These are phyloP conservation scores for Leptosphaerulina australis DNA, from an alignment of 2,329 filamentous ascomycete genomes.

Conservation along the genomic window DNA sequence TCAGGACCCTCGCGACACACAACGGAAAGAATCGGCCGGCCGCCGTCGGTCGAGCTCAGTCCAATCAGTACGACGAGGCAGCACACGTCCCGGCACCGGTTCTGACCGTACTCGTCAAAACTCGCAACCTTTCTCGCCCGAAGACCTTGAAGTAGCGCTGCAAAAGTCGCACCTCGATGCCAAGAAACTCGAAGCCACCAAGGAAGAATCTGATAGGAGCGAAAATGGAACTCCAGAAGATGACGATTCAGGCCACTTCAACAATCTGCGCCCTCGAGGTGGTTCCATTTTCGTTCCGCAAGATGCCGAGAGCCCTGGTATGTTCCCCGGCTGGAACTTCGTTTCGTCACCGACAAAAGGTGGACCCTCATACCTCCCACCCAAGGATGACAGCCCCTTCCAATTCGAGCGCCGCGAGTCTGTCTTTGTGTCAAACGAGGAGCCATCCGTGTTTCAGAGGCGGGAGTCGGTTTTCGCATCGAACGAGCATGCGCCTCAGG, in stretches of 20 bases:
- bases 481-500: slow-evolving; percentile 18
- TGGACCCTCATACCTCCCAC: slow-evolving; percentile 26
- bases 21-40: slow-evolving; percentile 33
- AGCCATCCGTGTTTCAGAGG: slow-evolving; percentile 2
- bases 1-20: slow-evolving; percentile 39
- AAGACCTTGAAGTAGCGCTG: slow-evolving; percentile 54
- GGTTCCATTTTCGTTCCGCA: slow-evolving; percentile 37
- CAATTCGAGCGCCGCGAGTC: slow-evolving; percentile 25
- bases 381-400: slow-evolving; percentile 17
- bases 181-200: slow-evolving; percentile 32
- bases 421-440: slow-evolving; percentile 1
- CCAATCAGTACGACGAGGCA: slow-evolving; percentile 24
- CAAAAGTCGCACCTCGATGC: slow-evolving; percentile 48
- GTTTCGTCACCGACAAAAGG: slow-evolving; percentile 13
- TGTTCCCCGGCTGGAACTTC: slow-evolving; percentile 18
- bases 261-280: slow-evolving; percentile 29
- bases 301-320: slow-evolving; percentile 29
- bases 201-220: slow-evolving; percentile 39
- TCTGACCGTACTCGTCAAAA: slow-evolving; percentile 37
- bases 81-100: slow-evolving; percentile 34
- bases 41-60: slow-evolving; percentile 40
- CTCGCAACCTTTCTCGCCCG: slow-evolving; percentile 51
- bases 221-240: slow-evolving; percentile 26
- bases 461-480: slow-evolving; percentile 22
- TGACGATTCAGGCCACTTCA: slow-evolving; percentile 28